Percentiles rank a stretch among this genome's conserved stretches.
Conservation (phyloP, 352 stramenopile species). For the Pythium aristosporum region DNA sequence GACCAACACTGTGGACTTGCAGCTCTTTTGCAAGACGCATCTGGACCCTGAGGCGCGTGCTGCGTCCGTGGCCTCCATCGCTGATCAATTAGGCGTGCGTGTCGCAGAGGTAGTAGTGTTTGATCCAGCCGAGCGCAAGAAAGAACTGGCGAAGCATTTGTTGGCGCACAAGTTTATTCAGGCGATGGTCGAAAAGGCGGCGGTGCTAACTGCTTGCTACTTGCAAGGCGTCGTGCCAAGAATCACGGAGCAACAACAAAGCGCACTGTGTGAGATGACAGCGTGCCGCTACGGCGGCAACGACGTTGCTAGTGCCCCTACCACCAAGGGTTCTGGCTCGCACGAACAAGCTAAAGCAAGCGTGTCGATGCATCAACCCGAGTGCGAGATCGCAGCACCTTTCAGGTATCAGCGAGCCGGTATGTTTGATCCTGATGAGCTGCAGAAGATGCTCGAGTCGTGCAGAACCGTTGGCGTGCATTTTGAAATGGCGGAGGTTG, state of each 20-base stretch:
- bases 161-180: background rate
- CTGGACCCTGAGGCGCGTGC: constrained; percentile 15
- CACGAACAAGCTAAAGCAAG: background rate
- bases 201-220: background rate
- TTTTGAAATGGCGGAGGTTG: background rate
- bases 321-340: background rate
- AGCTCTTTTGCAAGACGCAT: constrained; percentile 18
- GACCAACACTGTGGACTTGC: constrained; percentile 34
- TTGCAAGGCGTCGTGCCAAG: background rate
- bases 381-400: constrained; percentile 11
- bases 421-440: background rate
- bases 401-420: constrained; percentile 30
- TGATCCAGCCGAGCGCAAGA: background rate
- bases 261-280: background rate
- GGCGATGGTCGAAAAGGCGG: background rate
- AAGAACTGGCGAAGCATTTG: background rate
- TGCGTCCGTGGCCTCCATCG: constrained; percentile 1
- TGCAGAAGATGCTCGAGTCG: background rate
- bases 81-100: no score
- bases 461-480: background rate
- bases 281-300: background rate
- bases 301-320: no score
- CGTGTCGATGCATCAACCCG: background rate
- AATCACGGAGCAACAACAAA: background rate
- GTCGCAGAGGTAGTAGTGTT: background rate